A percentile compares a stretch with the other conserved stretches of the same genome.
Evolutionary conservation across 1,139 yeast species (phyloP).

Genomic region (Geotrichum siamense): DNA sequence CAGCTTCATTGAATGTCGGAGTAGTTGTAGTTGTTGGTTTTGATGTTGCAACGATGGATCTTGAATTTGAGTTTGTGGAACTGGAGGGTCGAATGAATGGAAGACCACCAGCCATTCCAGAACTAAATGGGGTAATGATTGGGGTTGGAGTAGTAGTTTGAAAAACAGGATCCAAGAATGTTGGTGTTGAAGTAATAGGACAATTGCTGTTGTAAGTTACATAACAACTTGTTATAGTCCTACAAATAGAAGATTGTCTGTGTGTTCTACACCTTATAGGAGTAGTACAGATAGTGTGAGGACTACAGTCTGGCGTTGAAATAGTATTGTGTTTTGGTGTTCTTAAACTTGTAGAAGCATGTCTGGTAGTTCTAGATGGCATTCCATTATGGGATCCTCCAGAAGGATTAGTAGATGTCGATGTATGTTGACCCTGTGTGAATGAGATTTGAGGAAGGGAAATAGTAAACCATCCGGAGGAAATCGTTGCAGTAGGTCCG

Average conservation of each 20-base stretch:
- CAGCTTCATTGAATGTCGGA: background rate
- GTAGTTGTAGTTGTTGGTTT: background rate
- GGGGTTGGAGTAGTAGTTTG: too few species aligned
- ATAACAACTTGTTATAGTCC: too few species aligned
- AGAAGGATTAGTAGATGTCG: background rate
- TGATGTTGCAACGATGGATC: background rate
- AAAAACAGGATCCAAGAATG: too few species aligned
- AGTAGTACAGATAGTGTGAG: background rate
- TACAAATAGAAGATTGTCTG: too few species aligned
- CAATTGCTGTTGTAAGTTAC: too few species aligned
- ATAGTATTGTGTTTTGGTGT: too few species aligned
- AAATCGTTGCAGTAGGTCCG: background rate
- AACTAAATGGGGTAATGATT: too few species aligned
- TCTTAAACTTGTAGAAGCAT: too few species aligned
- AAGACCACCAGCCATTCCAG: too few species aligned
- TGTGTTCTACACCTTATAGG: background rate
- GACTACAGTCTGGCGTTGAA: background rate
- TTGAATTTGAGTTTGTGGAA: background rate
- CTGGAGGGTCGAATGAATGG: too few species aligned
- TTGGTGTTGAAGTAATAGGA: too few species aligned
- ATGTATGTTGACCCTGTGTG: background rate
- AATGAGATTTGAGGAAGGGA: background rate
- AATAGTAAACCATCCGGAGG: slow-evolving; percentile 1
- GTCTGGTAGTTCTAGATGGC: background rate
- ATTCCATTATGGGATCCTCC: background rate